phyloP scores from a whole-genome alignment of 2,329 filamentous ascomycete species.

The Aureobasidium vineae region DNA sequence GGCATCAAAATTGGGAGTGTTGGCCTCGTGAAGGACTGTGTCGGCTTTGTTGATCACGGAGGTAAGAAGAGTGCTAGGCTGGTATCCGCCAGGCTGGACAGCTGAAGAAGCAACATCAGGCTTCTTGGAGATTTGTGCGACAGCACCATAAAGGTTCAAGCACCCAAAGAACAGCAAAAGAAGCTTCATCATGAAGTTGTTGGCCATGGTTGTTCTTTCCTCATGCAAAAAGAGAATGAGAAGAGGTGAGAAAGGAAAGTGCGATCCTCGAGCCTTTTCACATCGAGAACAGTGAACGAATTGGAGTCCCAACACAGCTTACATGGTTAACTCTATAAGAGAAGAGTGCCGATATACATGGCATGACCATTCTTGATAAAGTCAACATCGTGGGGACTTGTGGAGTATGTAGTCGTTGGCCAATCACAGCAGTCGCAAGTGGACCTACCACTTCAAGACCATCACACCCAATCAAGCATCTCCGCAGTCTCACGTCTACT shows the following conservation, averaged over 20 bases:
- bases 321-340: background rate
- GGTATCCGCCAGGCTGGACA: background rate
- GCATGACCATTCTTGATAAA: background rate
- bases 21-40: background rate
- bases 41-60: background rate
- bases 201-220: background rate
- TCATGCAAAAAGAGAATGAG: background rate
- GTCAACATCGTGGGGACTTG: slow-evolving; percentile 1
- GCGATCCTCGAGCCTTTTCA: background rate
- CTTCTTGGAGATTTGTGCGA: background rate
- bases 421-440: background rate
- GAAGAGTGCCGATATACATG: background rate
- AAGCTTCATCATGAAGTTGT: background rate
- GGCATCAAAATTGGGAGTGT: background rate
- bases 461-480: background rate
- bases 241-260: background rate
- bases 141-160: background rate
- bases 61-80: slow-evolving; percentile 1
- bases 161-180: background rate
- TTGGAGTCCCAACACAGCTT: background rate
- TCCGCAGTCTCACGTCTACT: background rate
- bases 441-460: slow-evolving; percentile 8
- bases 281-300: background rate
- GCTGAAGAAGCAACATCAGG: background rate
- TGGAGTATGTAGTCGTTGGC: background rate